phyloP scores from a whole-genome alignment of 2,329 filamentous ascomycete genomes.

The Ophiostoma sp. region DNA sequence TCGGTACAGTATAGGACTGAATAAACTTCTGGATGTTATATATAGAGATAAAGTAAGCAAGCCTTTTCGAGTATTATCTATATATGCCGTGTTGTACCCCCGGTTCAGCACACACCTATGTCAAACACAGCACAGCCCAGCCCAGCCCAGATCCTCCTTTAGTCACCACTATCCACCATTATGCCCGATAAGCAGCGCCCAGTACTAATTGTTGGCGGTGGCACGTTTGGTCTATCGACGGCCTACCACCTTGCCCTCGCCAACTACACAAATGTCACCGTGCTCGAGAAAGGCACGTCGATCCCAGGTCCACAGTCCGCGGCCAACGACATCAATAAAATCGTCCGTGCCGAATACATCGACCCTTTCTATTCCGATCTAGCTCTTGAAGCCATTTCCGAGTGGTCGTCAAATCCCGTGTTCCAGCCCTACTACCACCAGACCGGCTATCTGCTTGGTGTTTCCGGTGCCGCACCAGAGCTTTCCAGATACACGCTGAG shows the following conservation, averaged over 20 bases:
- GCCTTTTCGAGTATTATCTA: no score
- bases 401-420: conserved; percentile 46
- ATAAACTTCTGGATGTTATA: no score
- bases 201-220: not conserved
- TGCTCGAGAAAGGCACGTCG: conserved; percentile 11
- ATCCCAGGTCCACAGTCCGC: conserved; percentile 36
- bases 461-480: conserved; percentile 24
- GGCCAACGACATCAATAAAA: conserved; percentile 57
- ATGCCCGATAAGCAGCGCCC: not conserved
- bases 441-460: conserved; percentile 45
- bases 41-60: no score
- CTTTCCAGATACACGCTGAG: not conserved
- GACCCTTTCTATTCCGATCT: conserved; percentile 51
- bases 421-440: conserved; percentile 48
- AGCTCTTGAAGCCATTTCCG: conserved; percentile 48
- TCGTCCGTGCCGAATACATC: conserved; percentile 54
- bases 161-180: no score
- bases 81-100: no score
- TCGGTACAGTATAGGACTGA: no score
- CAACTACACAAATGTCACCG: conserved; percentile 17
- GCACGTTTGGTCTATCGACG: conserved; percentile 2
- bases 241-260: conserved; percentile 15
- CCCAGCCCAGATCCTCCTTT: no score
- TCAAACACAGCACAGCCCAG: no score
- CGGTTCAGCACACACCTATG: no score